Evolutionary conservation across 225 moss, liverwort and hornwort species (phyloP).

Genomic region (Climacium dendroides): DNA sequence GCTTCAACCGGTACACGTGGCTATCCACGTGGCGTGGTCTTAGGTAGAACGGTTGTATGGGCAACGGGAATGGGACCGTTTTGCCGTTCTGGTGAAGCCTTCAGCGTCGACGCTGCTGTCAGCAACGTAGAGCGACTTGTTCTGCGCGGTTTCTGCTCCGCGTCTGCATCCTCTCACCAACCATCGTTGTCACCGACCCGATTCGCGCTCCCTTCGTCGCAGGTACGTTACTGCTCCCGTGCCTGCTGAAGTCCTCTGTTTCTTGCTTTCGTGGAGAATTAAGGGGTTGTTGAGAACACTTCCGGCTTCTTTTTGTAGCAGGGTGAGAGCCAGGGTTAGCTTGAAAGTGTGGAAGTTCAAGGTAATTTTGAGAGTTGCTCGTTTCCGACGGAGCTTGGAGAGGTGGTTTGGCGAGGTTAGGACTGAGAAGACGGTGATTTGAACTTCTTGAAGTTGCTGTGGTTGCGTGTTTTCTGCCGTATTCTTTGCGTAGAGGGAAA

Average conservation of each 20-base stretch:
- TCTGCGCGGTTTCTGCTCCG: not conserved
- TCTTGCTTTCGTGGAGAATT: not conserved
- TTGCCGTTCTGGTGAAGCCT: not conserved
- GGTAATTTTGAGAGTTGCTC: not conserved
- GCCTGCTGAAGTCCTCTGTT: not conserved
- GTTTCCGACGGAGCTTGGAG: not conserved
- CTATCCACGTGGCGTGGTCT: not conserved
- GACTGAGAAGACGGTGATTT: not conserved
- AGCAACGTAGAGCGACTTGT: not conserved
- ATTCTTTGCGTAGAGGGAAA: not conserved
- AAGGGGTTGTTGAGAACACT: not conserved
- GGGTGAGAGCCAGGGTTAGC: not conserved
- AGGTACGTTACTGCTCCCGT: not conserved
- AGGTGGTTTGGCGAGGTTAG: not conserved
- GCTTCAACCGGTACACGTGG: not conserved
- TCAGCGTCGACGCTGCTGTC: not conserved
- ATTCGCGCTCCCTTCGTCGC: not conserved
- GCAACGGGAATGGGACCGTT: not conserved
- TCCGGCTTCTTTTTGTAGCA: not conserved
- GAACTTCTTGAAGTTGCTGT: not conserved
- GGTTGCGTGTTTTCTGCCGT: not conserved
- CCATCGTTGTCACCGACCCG: not conserved
- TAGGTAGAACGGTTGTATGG: not conserved
- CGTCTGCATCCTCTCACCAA: not conserved
- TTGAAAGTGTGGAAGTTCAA: not conserved